phyloP scores from a whole-genome alignment of 495 filamentous ascomycete genomes.

The Delitschia confertaspora region DNA sequence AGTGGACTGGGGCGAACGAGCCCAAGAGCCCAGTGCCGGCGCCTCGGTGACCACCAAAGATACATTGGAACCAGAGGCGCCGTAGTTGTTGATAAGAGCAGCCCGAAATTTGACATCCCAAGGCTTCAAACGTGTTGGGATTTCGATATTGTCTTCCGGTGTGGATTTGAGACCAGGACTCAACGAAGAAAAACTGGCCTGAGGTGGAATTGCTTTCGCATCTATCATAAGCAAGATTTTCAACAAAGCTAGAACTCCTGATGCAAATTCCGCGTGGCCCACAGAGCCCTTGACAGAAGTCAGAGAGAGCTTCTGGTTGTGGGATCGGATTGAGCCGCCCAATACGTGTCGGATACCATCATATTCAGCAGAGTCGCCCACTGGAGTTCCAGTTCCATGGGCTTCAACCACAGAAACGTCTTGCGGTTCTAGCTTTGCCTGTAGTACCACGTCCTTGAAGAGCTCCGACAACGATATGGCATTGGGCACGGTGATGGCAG shows the following conservation, averaged over 20 bases:
- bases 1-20: too few relatives aligned
- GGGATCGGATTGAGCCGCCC: background rate
- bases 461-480: background rate
- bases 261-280: conserved; percentile 28
- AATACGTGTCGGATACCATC: background rate
- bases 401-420: background rate
- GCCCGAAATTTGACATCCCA: background rate
- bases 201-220: background rate
- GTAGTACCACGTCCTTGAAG: background rate
- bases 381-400: background rate
- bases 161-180: background rate
- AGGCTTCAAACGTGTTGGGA: conserved; percentile 7
- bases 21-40: too few relatives aligned
- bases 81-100: background rate
- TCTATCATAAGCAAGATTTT: conserved; percentile 43
- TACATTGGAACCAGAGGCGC: background rate
- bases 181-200: background rate
- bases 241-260: conserved; percentile 34
- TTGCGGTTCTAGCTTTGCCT: conserved; percentile 21
- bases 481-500: conserved; percentile 15
- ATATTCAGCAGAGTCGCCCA: background rate
- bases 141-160: background rate
- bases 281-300: conserved; percentile 31
- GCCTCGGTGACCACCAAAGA: too few relatives aligned
- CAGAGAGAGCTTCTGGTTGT: background rate